Evolutionary conservation across 163 green algal species (phyloP).

Genomic region (Trebouxiophyceae sp.): DNA sequence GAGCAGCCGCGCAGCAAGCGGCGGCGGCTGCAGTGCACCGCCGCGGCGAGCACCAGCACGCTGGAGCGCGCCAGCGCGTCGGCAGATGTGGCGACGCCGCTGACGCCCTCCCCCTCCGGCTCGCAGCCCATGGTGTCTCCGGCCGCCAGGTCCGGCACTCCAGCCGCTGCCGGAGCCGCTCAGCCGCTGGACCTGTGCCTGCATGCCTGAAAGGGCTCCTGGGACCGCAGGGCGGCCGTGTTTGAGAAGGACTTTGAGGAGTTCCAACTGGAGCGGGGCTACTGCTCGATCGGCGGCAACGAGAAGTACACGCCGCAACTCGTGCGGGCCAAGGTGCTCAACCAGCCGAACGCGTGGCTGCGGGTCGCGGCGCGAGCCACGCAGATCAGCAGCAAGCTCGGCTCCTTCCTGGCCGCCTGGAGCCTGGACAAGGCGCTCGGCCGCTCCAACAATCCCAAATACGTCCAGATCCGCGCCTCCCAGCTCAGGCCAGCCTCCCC

Average conservation of each 20-base stretch:
- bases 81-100: no score
- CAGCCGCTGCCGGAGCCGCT: no score
- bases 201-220: not conserved
- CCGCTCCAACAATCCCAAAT: conserved; percentile 27
- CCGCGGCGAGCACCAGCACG: no score
- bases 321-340: conserved; percentile 23
- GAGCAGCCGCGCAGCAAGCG: no score
- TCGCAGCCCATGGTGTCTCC: no score
- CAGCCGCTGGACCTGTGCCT: no score
- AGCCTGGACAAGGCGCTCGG: conserved; percentile 33
- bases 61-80: no score
- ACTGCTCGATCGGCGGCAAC: conserved; percentile 24
- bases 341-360: conserved; percentile 6
- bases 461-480: conserved; percentile 2
- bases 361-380: conserved; percentile 10
- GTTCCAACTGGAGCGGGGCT: conserved; percentile 48
- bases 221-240: not conserved
- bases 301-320: conserved; percentile 43
- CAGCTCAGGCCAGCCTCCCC: conserved; percentile 13
- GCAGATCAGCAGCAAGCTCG: conserved; percentile 43
- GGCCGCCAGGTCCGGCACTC: no score
- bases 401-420: conserved; percentile 42
- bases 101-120: no score
- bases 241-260: conserved; percentile 37
- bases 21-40: no score